A percentile compares a stretch with the other conserved stretches of the same genome.
Evolutionary conservation across 306 rosid species (phyloP).

Genomic region (Boehmeria nivea): DNA sequence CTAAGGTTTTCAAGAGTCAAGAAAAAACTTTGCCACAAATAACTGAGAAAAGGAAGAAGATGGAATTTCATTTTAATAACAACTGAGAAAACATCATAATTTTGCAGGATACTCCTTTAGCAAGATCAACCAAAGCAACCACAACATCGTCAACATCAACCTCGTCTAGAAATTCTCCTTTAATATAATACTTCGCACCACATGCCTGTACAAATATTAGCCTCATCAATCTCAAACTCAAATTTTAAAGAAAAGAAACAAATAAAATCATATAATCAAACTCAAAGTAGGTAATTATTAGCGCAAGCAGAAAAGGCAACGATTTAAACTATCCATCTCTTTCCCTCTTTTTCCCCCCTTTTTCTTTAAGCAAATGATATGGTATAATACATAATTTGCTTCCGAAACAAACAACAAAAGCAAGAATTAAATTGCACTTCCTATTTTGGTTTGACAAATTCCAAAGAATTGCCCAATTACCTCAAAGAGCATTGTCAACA

Average conservation of each 20-base stretch:
- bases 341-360: neutral
- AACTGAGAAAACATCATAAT: slow-evolving; percentile 1
- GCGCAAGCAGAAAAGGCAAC: neutral
- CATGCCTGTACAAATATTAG: slow-evolving; percentile 61
- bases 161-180: slow-evolving; percentile 76
- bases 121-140: slow-evolving; percentile 82
- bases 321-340: neutral
- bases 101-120: slow-evolving; percentile 56
- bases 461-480: slow-evolving; percentile 28
- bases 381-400: too few relatives aligned
- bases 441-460: slow-evolving; percentile 7
- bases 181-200: slow-evolving; percentile 67
- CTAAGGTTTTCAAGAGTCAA: slow-evolving; percentile 43
- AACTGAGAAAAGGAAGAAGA: neutral
- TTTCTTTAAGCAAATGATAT: too few relatives aligned
- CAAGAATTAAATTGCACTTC: neutral
- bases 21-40: slow-evolving; percentile 11
- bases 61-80: neutral
- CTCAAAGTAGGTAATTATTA: neutral
- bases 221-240: slow-evolving; percentile 17
- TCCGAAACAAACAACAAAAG: too few relatives aligned
- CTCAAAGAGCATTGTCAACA: slow-evolving; percentile 83
- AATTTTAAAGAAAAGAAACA: neutral
- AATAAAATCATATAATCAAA: slow-evolving; percentile 5
- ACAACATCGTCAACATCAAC: slow-evolving; percentile 90